Conservation (phyloP, 2,329 filamentous ascomycete genomes). For the Paraphoma chrysanthemicola region DNA sequence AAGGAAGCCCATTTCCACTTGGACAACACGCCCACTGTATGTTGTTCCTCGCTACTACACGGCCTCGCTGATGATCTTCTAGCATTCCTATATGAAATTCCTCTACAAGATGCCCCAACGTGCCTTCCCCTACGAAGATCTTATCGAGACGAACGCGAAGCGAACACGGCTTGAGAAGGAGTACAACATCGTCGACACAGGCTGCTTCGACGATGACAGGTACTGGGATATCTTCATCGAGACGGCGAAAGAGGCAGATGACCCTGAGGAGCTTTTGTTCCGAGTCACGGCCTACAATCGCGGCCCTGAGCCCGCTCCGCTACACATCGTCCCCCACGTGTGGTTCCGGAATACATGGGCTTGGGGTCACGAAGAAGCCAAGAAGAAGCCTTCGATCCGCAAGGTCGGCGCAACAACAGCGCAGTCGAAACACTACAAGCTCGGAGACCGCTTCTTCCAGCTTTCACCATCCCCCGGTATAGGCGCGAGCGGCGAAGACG, state of each 20-base stretch:
- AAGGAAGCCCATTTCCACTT: conserved; percentile 97
- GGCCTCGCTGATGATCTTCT: conserved; percentile 39
- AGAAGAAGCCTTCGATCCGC: conserved; percentile 81
- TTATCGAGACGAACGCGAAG: conserved; percentile 82
- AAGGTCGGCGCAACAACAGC: conserved; percentile 71
- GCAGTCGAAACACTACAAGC: conserved; percentile 77
- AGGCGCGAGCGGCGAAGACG: conserved; percentile 78
- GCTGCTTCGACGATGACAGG: conserved; percentile 82
- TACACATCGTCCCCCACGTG: conserved; percentile 93
- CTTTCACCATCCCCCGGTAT: conserved; percentile 90
- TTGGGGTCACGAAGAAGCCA: conserved; percentile 80
- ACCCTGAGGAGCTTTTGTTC: conserved; percentile 90
- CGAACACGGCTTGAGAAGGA: conserved; percentile 80
- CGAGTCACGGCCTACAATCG: conserved; percentile 96
- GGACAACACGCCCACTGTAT: conserved; percentile 83
- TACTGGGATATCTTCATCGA: conserved; percentile 99
- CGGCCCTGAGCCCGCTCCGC: conserved; percentile 84
- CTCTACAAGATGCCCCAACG: conserved; percentile 97
- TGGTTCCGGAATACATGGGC: conserved; percentile 99
- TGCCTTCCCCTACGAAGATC: conserved; percentile 88
- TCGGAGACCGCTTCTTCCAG: conserved; percentile 84
- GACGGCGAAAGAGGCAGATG: conserved; percentile 90
- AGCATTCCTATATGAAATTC: conserved; percentile 99
- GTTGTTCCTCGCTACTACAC: conserved; percentile 44
- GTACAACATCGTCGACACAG: conserved; percentile 91